Conservation (phyloP, 805 yeast species). For the Yamadazyma phyllophila region DNA sequence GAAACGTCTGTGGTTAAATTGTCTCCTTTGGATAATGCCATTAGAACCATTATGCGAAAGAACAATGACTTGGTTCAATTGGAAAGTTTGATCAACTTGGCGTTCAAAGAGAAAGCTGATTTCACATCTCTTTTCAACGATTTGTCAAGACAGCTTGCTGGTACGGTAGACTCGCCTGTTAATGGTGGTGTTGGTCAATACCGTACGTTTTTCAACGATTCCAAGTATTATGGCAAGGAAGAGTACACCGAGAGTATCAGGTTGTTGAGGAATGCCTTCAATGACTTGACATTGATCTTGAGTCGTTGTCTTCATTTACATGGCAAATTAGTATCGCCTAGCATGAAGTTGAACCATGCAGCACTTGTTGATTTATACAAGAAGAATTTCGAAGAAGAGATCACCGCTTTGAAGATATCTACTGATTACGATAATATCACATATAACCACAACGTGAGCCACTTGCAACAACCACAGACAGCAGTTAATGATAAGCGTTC, state of each 20-base stretch:
- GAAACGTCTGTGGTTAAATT: slow-evolving; percentile 47
- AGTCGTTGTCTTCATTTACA: slow-evolving; percentile 68
- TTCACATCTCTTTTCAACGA: slow-evolving; percentile 53
- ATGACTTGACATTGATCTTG: slow-evolving; percentile 65
- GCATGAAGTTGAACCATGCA: slow-evolving; percentile 63
- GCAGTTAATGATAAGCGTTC: slow-evolving; percentile 20
- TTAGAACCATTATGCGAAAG: slow-evolving; percentile 61
- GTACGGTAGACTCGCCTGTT: slow-evolving; percentile 89
- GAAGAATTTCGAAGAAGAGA: slow-evolving; percentile 67
- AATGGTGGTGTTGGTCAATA: slow-evolving; percentile 91
- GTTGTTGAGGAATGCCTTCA: slow-evolving; percentile 51
- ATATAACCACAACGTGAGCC: slow-evolving; percentile 23
- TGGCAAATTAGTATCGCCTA: slow-evolving; percentile 56
- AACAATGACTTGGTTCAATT: slow-evolving; percentile 69
- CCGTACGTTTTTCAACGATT: slow-evolving; percentile 58
- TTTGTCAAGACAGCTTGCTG: slow-evolving; percentile 68
- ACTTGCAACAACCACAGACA: slow-evolving; percentile 13
- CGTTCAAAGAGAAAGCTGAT: slow-evolving; percentile 51
- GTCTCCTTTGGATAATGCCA: slow-evolving; percentile 85
- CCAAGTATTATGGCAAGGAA: slow-evolving; percentile 31
- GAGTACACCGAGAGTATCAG: slow-evolving; percentile 30
- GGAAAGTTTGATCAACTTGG: slow-evolving; percentile 57
- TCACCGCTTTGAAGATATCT: slow-evolving; percentile 39
- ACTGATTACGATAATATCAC: slow-evolving; percentile 30
- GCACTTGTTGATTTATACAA: slow-evolving; percentile 60